These are phyloP conservation scores for Aspergillus sparsus DNA, from an alignment of 495 filamentous ascomycete species.

Conservation along the genomic window DNA sequence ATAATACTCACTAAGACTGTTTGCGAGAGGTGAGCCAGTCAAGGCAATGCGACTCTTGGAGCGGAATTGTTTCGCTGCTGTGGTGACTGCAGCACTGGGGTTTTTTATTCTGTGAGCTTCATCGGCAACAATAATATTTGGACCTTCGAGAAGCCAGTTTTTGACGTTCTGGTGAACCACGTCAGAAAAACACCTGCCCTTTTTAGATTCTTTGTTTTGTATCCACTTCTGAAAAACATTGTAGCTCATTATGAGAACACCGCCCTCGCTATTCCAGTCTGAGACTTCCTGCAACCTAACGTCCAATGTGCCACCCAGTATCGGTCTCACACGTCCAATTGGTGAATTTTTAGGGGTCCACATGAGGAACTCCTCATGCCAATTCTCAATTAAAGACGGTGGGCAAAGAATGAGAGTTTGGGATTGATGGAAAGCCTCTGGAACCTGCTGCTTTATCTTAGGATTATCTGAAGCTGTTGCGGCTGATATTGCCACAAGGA, in stretches of 20 bases:
- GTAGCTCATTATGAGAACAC: constrained; percentile 75
- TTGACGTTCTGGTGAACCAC: constrained; percentile 40
- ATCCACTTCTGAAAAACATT: constrained; percentile 59
- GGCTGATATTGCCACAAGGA: constrained; percentile 72
- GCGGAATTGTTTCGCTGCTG: constrained; percentile 55
- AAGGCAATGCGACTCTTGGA: constrained; percentile 78
- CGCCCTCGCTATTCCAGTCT: constrained; percentile 65
- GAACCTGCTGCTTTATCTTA: constrained; percentile 64
- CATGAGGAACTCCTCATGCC: constrained; percentile 71
- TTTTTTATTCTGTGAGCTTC: constrained; percentile 86
- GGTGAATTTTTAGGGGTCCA: constrained; percentile 58
- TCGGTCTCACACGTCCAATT: constrained; percentile 55
- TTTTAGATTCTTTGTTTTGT: constrained; percentile 32
- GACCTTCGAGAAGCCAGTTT: constrained; percentile 54
- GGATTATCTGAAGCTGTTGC: constrained; percentile 60
- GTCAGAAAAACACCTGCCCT: constrained; percentile 29
- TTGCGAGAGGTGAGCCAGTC: constrained; percentile 84
- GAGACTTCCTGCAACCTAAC: constrained; percentile 48
- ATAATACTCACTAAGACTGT: constrained; percentile 80
- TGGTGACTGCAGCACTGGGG: constrained; percentile 47
- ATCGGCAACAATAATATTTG: constrained; percentile 81
- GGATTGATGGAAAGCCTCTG: constrained; percentile 57
- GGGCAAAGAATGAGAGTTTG: constrained; percentile 77
- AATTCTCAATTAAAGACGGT: constrained; percentile 73
- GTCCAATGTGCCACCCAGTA: constrained; percentile 34